Base-by-base conservation (phyloP, 2,329 filamentous ascomycete species). In the Fonsecaea erecta region DNA sequence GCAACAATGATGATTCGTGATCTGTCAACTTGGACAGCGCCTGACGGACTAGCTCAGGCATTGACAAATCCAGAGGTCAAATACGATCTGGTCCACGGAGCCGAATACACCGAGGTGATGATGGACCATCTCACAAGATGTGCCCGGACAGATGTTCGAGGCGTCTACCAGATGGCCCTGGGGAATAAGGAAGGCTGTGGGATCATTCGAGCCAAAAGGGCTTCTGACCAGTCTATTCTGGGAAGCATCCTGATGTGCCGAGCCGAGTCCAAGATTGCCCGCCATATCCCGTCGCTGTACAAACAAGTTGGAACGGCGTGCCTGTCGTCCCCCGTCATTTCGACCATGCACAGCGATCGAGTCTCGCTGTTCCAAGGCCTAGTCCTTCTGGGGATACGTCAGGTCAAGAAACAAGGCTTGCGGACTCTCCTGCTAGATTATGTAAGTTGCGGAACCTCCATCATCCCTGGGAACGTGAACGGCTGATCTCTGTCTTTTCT, bases 21-120 rank as follows among this genome's bases (percentile, higher is more conserved):
- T 70, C 79, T 96, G n/a, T 77, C 82, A 26, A 84, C 83, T 12
- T 96, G 92, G 92, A 79, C 82, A 5, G 87, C 90, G 6, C 92
- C 92, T 0, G 89, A 93, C 43, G 91, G 91, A 0, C 85, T 96
- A 71, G 83, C 90, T 0, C 88, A 89, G 72, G 90, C 86, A 66
- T 84, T 96, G 30, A 86, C 91, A 70, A 85, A 86, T 52, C 88
- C 90, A 0, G 89, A 88, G 35, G 87, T 92, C 61, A 88, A 88
- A 72, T 96, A 96, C 73, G 92, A 96, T 72, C 83, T 96, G 43
- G 90, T 96, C 18, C 89, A 92, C 72, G 92, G 91, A 8, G 85
- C 88, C 76, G 90, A 93, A 61, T 92, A 92, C 71, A 86, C 88
- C 9, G 89, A 90, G 11, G 83, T 84, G 2, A 89, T 96, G 35